Percentiles rank a stretch among this genome's conserved stretches.
Evolutionary conservation across 352 stramenopile genomes (phyloP).

Genomic region (Globisporangium yorkense): DNA sequence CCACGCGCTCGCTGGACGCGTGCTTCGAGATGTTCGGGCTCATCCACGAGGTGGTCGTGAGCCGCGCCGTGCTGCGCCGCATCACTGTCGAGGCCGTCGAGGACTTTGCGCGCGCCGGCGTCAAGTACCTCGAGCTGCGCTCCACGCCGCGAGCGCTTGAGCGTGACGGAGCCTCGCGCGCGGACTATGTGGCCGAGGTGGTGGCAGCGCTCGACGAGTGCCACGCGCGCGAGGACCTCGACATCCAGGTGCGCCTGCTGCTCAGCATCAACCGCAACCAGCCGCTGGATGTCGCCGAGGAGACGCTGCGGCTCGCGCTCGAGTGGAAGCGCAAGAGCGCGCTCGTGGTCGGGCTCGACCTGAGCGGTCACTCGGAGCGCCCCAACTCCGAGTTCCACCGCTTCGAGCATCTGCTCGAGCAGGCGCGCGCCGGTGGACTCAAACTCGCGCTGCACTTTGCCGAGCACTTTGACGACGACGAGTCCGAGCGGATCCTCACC

Average conservation of each 20-base stretch:
- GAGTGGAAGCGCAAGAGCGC: conserved; percentile 40
- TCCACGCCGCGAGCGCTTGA: conserved; percentile 69
- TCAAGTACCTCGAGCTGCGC: conserved; percentile 81
- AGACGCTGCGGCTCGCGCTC: conserved; percentile 56
- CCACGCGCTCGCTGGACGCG: conserved; percentile 59
- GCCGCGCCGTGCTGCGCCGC: conserved; percentile 44
- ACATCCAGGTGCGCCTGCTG: conserved; percentile 72
- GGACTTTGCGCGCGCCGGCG: conserved; percentile 76
- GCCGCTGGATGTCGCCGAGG: conserved; percentile 46
- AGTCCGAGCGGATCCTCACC: conserved; percentile 75
- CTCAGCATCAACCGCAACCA: conserved; percentile 83
- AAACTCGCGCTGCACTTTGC: conserved; percentile 91
- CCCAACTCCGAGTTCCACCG: conserved; percentile 78
- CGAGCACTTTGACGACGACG: conserved; percentile 83
- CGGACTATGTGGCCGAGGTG: conserved; percentile 72
- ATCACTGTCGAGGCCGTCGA: conserved; percentile 79
- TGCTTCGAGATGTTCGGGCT: conserved; percentile 88
- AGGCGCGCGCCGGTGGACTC: conserved; percentile 62
- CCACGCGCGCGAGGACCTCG: conserved; percentile 39
- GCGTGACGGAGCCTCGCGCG: conserved; percentile 41
- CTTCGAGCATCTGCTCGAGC: conserved; percentile 75
- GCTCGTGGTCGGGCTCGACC: conserved; percentile 80
- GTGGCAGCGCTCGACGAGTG: conserved; percentile 61
- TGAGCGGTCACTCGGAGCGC: conserved; percentile 78
- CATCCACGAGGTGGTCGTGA: conserved; percentile 81